Conservation (phyloP, 768 basidiomycete genomes). For the Boletus reticulatus region DNA sequence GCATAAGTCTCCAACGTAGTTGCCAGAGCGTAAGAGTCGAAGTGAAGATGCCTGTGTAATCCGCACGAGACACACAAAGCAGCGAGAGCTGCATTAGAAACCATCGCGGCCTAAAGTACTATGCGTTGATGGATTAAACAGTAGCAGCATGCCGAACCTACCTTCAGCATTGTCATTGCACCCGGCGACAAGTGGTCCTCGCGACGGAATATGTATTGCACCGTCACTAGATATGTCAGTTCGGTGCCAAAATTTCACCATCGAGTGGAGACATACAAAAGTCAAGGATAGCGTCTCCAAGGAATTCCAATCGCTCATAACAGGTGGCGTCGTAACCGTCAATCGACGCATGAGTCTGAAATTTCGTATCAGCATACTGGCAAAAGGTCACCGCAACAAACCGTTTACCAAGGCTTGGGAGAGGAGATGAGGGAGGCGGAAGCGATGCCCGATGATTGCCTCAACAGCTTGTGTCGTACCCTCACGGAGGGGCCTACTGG, state of each 20-base stretch:
- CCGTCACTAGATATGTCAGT: slow-evolving; percentile 52
- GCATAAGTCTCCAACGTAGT: slow-evolving; percentile 54
- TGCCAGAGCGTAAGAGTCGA: slow-evolving; percentile 53
- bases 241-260: not conserved
- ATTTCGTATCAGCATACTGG: slow-evolving; percentile 7
- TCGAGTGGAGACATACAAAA: slow-evolving; percentile 51
- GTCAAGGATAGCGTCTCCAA: slow-evolving; percentile 85
- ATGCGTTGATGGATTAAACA: not conserved
- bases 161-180: slow-evolving; percentile 78
- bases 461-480: slow-evolving; percentile 58
- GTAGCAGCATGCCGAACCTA: slow-evolving; percentile 17
- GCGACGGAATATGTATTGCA: slow-evolving; percentile 65
- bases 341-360: slow-evolving; percentile 66
- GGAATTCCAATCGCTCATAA: slow-evolving; percentile 79
- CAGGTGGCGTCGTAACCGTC: slow-evolving; percentile 53
- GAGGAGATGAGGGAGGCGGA: slow-evolving; percentile 61
- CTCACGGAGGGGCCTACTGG: slow-evolving; percentile 43
- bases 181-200: slow-evolving; percentile 69
- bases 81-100: slow-evolving; percentile 75
- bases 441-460: slow-evolving; percentile 58
- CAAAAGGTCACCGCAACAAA: not conserved
- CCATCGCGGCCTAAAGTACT: slow-evolving; percentile 71
- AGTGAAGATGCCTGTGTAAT: slow-evolving; percentile 58
- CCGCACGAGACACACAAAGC: slow-evolving; percentile 72
- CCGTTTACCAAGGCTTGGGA: slow-evolving; percentile 67